A percentile compares a stretch with the other conserved stretches of the same genome.
phyloP scores from a whole-genome alignment of 345 rosid genomes.

The Excoecaria cochinchinensis region DNA sequence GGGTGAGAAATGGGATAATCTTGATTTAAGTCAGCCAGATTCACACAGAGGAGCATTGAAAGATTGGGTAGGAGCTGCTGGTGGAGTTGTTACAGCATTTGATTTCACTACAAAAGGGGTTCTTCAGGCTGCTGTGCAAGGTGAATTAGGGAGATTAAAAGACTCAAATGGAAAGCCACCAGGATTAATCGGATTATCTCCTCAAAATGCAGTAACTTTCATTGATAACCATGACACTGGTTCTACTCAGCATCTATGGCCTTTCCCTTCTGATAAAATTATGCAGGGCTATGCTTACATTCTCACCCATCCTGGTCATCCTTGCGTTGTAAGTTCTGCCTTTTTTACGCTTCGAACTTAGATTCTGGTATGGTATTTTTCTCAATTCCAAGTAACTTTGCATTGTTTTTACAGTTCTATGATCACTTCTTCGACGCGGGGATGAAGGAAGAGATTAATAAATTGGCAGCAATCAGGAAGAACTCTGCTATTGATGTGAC shows the following conservation, averaged over 20 bases:
- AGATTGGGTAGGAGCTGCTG: constrained; percentile 62
- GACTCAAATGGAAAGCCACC: constrained; percentile 74
- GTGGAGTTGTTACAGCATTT: constrained; percentile 62
- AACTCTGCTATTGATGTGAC: constrained; percentile 39
- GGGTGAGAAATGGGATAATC: constrained; percentile 69
- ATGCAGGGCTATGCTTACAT: constrained; percentile 88
- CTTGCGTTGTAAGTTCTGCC: constrained; percentile 53
- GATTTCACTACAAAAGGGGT: constrained; percentile 90
- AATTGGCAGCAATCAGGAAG: constrained; percentile 46
- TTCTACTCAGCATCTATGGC: constrained; percentile 58
- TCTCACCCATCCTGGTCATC: constrained; percentile 79
- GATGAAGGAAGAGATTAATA: constrained; percentile 54
- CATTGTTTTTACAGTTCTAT: constrained; percentile 54
- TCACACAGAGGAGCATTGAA: constrained; percentile 53
- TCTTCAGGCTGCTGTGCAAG: constrained; percentile 71
- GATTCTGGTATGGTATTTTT: no score
- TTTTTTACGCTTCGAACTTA: not conserved
- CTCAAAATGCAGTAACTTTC: constrained; percentile 73
- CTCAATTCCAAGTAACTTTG: not conserved
- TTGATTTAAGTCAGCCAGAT: constrained; percentile 52
- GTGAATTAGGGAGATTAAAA: constrained; percentile 72
- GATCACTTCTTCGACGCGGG: constrained; percentile 78
- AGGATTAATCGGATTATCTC: constrained; percentile 69
- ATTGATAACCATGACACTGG: constrained; percentile 84
- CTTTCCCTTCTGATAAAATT: constrained; percentile 75